Percentiles rank a stretch among this genome's conserved stretches.
These are phyloP conservation scores for Coemansia sp. DNA, from an alignment of 192 early-diverging fungal genomes.

Conservation along the genomic window DNA sequence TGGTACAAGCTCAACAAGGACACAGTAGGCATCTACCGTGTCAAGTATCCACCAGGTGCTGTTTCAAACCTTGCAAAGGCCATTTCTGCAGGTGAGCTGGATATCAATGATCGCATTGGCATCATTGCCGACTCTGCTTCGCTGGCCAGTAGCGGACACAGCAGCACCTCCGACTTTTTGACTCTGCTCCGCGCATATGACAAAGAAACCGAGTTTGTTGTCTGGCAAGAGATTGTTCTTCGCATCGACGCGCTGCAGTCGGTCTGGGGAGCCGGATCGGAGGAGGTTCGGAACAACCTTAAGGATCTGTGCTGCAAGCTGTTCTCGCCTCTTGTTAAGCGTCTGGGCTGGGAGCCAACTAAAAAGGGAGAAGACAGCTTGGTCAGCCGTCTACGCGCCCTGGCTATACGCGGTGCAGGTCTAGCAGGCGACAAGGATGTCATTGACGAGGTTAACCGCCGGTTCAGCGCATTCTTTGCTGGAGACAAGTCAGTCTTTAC, in stretches of 20 bases:
- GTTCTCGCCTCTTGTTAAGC: constrained; percentile 70
- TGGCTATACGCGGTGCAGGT: constrained; percentile 74
- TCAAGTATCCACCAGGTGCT: constrained; percentile 65
- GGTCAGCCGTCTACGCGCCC: constrained; percentile 69
- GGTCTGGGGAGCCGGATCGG: constrained; percentile 68
- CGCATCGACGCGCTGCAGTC: constrained; percentile 60
- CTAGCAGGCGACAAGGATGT: constrained; percentile 63
- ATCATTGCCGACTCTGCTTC: constrained; percentile 82
- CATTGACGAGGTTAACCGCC: constrained; percentile 65
- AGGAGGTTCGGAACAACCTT: constrained; percentile 63
- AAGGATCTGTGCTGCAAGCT: constrained; percentile 67
- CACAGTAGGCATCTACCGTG: constrained; percentile 83
- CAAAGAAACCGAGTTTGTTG: constrained; percentile 79
- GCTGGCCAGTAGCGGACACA: constrained; percentile 78
- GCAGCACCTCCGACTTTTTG: constrained; percentile 73
- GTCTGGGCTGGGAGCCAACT: constrained; percentile 77
- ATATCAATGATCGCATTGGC: constrained; percentile 80
- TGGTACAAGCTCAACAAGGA: constrained; percentile 87
- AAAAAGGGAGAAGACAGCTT: constrained; percentile 69
- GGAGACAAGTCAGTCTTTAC: constrained; percentile 64
- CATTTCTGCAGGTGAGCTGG: constrained; percentile 58
- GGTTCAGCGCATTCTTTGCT: constrained; percentile 66
- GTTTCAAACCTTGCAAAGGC: constrained; percentile 60
- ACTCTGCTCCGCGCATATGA: constrained; percentile 70
- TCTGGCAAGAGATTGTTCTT: constrained; percentile 66